These are phyloP conservation scores for Globisporangium abappressorium DNA, from an alignment of 352 stramenopile genomes.

Conservation along the genomic window DNA sequence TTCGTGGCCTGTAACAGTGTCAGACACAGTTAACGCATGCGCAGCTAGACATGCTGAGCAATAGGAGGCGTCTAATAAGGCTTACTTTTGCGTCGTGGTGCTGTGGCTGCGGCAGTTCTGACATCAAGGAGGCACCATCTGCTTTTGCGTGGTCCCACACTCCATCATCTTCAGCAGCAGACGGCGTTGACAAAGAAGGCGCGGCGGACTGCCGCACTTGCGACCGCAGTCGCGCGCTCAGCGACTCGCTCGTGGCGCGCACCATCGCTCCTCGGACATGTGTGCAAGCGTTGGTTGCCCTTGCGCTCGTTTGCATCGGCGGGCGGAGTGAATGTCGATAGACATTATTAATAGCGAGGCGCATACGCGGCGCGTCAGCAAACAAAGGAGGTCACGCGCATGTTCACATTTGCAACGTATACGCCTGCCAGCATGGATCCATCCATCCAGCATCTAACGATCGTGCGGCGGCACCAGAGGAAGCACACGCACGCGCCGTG, in stretches of 20 bases:
- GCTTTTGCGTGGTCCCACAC: neutral
- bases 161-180: neutral
- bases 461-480: neutral
- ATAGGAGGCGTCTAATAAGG: too few species aligned
- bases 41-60: neutral
- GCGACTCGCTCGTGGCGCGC: slow-evolving; percentile 26
- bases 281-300: neutral
- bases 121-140: neutral
- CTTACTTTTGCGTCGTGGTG: slow-evolving; percentile 1
- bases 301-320: neutral
- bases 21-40: neutral
- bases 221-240: slow-evolving; percentile 45
- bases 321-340: neutral
- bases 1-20: neutral
- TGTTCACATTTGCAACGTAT: neutral
- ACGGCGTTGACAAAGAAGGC: slow-evolving; percentile 11
- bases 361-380: neutral
- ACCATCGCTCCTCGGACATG: slow-evolving; percentile 3
- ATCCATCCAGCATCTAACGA: neutral
- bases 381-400: neutral
- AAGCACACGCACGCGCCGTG: neutral
- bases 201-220: slow-evolving; percentile 38
- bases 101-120: neutral
- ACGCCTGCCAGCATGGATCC: neutral
- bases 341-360: neutral